A percentile compares a stretch with the other conserved stretches of the same genome.
Evolutionary conservation across 352 stramenopile genomes (phyloP).

Genomic region (Pseudoperonospora humuli): DNA sequence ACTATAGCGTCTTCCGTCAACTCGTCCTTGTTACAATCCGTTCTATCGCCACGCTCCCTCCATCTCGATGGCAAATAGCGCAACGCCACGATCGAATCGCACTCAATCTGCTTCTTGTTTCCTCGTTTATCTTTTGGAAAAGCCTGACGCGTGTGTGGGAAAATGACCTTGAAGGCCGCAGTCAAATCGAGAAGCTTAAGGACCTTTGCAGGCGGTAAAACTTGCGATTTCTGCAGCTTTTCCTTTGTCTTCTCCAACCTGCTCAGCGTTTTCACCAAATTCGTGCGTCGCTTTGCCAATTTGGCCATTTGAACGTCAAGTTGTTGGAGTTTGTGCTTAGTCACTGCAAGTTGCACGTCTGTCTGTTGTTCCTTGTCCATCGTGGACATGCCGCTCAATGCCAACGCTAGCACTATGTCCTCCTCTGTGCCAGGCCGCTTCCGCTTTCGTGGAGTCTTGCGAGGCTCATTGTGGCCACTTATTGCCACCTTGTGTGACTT

Average conservation of each 20-base stretch:
- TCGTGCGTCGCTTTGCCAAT: slow-evolving; percentile 31
- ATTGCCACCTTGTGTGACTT: slow-evolving; percentile 14
- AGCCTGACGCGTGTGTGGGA: slow-evolving; percentile 15
- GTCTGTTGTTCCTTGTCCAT: slow-evolving; percentile 33
- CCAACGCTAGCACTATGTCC: slow-evolving; percentile 29
- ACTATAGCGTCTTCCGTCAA: slow-evolving; percentile 6
- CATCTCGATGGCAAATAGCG: slow-evolving; percentile 12
- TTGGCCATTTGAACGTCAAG: slow-evolving; percentile 42
- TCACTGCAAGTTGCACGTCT: slow-evolving; percentile 33
- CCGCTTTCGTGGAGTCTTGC: slow-evolving; percentile 23
- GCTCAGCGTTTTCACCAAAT: slow-evolving; percentile 38
- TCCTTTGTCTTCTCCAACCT: slow-evolving; percentile 43
- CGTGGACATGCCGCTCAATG: slow-evolving; percentile 30
- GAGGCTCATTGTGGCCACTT: not conserved
- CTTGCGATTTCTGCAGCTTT: slow-evolving; percentile 36
- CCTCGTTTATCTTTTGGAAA: not conserved
- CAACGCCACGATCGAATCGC: slow-evolving; percentile 6
- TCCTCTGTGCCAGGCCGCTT: slow-evolving; percentile 14
- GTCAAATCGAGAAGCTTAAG: slow-evolving; percentile 19
- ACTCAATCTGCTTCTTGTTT: not conserved
- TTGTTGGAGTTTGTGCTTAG: slow-evolving; percentile 37
- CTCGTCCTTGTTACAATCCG: slow-evolving; percentile 11
- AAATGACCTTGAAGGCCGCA: slow-evolving; percentile 20
- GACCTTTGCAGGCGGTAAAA: slow-evolving; percentile 27
- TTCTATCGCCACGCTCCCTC: not conserved